Percentiles rank a stretch among this genome's conserved stretches.
These are phyloP conservation scores for Bolboschoenus planiculmis DNA, from an alignment of 176 grass and related monocot genomes.

Conservation along the genomic window DNA sequence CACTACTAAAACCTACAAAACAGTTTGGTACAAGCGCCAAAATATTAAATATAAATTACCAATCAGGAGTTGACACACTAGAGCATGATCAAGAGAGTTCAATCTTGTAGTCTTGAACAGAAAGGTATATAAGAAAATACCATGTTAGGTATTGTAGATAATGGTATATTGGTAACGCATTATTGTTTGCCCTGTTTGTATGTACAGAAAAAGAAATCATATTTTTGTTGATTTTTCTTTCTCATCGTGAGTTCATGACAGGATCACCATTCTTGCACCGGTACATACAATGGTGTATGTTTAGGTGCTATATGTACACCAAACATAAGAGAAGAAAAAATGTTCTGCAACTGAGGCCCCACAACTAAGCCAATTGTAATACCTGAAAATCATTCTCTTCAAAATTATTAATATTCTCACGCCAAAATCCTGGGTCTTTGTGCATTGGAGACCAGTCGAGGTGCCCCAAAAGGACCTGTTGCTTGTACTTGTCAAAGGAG, in stretches of 20 bases:
- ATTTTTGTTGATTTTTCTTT: not conserved
- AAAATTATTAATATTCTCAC: conserved; percentile 90
- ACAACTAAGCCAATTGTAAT: conserved; percentile 2
- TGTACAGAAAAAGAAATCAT: not conserved
- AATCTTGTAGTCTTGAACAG: not conserved
- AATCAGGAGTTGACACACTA: not conserved
- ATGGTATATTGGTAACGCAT: not conserved
- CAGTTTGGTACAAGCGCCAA: not conserved
- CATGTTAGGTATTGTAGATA: not conserved
- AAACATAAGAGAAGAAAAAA: not conserved
- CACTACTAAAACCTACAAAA: not conserved
- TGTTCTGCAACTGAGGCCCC: not conserved
- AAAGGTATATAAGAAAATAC: not conserved
- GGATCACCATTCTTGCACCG: not conserved
- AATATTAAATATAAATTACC: too few relatives aligned
- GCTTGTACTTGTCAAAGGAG: conserved; percentile 97
- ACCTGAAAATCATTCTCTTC: conserved; percentile 99
- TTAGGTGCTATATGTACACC: not conserved
- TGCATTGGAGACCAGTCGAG: conserved; percentile 99
- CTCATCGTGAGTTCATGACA: not conserved
- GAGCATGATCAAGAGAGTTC: not conserved
- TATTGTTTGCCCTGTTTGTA: not conserved
- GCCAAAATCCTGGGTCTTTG: conserved; percentile 92
- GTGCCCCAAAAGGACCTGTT: conserved; percentile 90
- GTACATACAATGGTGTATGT: not conserved